Evolutionary conservation across 176 grass and related monocot genomes (phyloP).

Genomic region (Carex cristatella): DNA sequence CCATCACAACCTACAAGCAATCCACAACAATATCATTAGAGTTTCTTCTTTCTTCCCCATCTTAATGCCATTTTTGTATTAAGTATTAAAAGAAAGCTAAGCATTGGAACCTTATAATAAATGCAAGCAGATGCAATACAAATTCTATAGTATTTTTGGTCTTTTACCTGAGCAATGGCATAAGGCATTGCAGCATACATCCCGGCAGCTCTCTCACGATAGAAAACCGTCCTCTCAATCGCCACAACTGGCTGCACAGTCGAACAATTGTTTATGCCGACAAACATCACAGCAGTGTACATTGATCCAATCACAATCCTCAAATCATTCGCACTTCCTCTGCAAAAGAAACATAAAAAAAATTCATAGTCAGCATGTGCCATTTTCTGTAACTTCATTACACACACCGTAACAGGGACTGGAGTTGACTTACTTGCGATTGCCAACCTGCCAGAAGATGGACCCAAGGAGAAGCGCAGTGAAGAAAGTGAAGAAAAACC

Average conservation of each 20-base stretch:
- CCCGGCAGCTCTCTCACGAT: constrained; percentile 91
- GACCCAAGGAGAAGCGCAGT: constrained; percentile 88
- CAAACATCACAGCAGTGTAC: constrained; percentile 91
- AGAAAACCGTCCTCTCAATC: constrained; percentile 94
- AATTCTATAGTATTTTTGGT: constrained; percentile 12
- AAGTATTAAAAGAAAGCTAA: neutral
- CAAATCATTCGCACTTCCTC: constrained; percentile 61
- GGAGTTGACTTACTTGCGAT: constrained; percentile 46
- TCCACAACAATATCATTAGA: neutral
- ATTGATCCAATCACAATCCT: constrained; percentile 84
- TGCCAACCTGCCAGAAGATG: constrained; percentile 92
- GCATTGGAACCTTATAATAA: neutral
- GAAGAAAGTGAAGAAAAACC: constrained; percentile 83
- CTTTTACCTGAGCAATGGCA: constrained; percentile 84
- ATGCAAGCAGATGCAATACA: neutral
- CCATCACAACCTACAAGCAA: constrained; percentile 69
- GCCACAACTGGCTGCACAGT: constrained; percentile 85
- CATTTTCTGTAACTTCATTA: neutral
- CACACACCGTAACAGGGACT: neutral
- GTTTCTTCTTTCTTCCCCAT: neutral
- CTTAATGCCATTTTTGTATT: neutral
- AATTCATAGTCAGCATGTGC: neutral
- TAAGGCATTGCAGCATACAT: constrained; percentile 97
- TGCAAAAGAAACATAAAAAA: constrained; percentile 37
- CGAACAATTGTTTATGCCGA: constrained; percentile 85